Evolutionary conservation across 495 filamentous ascomycete species (phyloP), one percentile per base, ranked within the genome.

Genomic region (Talaromyces proteolyticus): DNA sequence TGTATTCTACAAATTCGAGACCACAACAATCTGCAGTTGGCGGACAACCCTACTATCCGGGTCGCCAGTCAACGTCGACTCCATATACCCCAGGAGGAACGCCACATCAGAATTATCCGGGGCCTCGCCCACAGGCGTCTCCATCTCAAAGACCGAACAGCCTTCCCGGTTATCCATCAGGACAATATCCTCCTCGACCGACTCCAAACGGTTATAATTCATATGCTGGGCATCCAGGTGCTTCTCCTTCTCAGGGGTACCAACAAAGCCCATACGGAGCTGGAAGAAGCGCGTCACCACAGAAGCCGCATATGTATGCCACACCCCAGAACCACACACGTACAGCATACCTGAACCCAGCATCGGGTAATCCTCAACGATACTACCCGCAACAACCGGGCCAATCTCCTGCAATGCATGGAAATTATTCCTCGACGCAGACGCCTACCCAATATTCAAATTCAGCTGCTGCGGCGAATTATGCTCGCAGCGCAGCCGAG

Each of bases 401-500:
- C 3, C 59, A 55, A 24, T 52, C 56, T 23, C 56, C 57, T 49
- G 60, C 62, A 1, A 53, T 55, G 6, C 65, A 67, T 47, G 54
- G 42, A 4, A 62, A 62, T 36, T 58, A 59, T 44, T 57, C 38
- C 59, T 56, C 45, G 56, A 49, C 57, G 10, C 53, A 58, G 47
- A 56, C 59, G 0, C 50, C 70, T 14, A 56, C 53, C 23, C 53
- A 61, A 26, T 73, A 75, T 53, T 57, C 68, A 18, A 69, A 66
- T 42, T 70, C 66, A 20, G 63, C 70, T 39, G 66, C 69, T 22
- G 64, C 71, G 38, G 60, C 61, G n/a, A 62, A 62, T 5, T 69
- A 72, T 49, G 63, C 67, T 45, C 63, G 69, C 38, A 76, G 62
- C 59, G 68, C 68, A 3, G 67, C 68, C 19, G 74, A 77, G 50